Percentiles rank a stretch among this genome's conserved stretches.
Evolutionary conservation across 768 basidiomycete species (phyloP).

Genomic region (Mycena polygramma): DNA sequence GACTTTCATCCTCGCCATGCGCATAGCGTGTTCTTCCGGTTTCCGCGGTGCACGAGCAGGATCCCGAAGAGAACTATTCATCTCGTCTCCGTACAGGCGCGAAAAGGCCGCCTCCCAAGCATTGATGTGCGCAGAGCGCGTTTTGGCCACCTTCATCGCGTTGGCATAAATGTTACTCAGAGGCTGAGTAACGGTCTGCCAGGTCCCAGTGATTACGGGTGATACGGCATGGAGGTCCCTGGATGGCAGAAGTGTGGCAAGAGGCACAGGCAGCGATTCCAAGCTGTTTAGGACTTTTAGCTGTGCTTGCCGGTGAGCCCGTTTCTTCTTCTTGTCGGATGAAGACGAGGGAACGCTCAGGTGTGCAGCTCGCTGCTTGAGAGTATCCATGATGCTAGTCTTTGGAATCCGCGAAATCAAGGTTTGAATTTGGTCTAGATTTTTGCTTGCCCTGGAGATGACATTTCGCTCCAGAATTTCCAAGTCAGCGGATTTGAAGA

Average conservation of each 20-base stretch:
- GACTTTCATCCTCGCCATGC: constrained; percentile 62
- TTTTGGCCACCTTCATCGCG: constrained; percentile 55
- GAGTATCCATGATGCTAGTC: constrained; percentile 17
- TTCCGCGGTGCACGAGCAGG: constrained; percentile 52
- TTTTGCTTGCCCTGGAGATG: constrained; percentile 62
- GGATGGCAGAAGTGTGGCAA: constrained; percentile 45
- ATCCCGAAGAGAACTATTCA: constrained; percentile 49
- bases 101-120: constrained; percentile 76
- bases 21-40: constrained; percentile 65
- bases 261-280: constrained; percentile 41
- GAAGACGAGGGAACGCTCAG: constrained; percentile 33
- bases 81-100: constrained; percentile 62
- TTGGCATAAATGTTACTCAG: constrained; percentile 56
- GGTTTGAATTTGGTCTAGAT: constrained; percentile 49
- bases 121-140: constrained; percentile 66
- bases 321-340: constrained; percentile 27
- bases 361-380: constrained; percentile 36
- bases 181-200: constrained; percentile 53
- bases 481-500: constrained; percentile 71
- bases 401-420: constrained; percentile 47
- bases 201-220: constrained; percentile 47
- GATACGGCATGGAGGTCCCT: constrained; percentile 48
- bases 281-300: constrained; percentile 17
- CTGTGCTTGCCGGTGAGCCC: constrained; percentile 24
- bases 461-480: constrained; percentile 78